A percentile compares a stretch with the other conserved stretches of the same genome.
Conservation (phyloP, 2,329 filamentous ascomycete species). For the Herpotrichia juniperi region DNA sequence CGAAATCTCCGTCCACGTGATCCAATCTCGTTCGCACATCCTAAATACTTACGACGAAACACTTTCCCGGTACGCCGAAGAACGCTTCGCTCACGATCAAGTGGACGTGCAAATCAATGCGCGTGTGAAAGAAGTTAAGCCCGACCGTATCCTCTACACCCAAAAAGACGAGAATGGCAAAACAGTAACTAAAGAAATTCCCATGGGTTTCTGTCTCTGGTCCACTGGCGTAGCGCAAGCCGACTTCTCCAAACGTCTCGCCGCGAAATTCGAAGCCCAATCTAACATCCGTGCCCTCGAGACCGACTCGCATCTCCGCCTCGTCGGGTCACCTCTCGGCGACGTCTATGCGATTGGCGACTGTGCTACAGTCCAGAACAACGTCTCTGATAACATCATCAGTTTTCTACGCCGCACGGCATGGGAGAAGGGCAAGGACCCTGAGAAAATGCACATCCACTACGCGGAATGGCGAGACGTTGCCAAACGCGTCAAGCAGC, state of each 20-base stretch:
- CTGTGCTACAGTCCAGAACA: slow-evolving; percentile 96
- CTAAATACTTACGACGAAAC: slow-evolving; percentile 98
- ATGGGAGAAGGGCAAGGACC: slow-evolving; percentile 90
- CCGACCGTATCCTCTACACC: slow-evolving; percentile 86
- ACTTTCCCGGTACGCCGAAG: slow-evolving; percentile 88
- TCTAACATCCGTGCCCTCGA: slow-evolving; percentile 91
- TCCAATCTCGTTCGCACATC: slow-evolving; percentile 93
- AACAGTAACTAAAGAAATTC: slow-evolving; percentile 86
- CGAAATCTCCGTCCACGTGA: slow-evolving; percentile 96
- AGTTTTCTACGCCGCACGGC: slow-evolving; percentile 87
- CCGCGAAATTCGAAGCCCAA: slow-evolving; percentile 77
- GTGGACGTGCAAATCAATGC: slow-evolving; percentile 93
- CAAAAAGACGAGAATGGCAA: slow-evolving; percentile 78
- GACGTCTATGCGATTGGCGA: slow-evolving; percentile 98
- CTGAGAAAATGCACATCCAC: slow-evolving; percentile 82
- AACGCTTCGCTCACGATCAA: slow-evolving; percentile 86
- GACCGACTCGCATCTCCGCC: slow-evolving; percentile 89
- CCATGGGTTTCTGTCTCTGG: slow-evolving; percentile 96
- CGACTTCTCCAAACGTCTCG: slow-evolving; percentile 76
- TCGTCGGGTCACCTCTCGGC: slow-evolving; percentile 86
- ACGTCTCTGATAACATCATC: slow-evolving; percentile 88
- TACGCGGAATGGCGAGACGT: slow-evolving; percentile 89
- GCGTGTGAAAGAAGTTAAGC: slow-evolving; percentile 84
- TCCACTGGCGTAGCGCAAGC: slow-evolving; percentile 93
- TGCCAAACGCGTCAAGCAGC: slow-evolving; percentile 80